Percentiles rank a stretch among this genome's conserved stretches.
Evolutionary conservation across 805 yeast species (phyloP).

Genomic region (Ascoidea tarda): DNA sequence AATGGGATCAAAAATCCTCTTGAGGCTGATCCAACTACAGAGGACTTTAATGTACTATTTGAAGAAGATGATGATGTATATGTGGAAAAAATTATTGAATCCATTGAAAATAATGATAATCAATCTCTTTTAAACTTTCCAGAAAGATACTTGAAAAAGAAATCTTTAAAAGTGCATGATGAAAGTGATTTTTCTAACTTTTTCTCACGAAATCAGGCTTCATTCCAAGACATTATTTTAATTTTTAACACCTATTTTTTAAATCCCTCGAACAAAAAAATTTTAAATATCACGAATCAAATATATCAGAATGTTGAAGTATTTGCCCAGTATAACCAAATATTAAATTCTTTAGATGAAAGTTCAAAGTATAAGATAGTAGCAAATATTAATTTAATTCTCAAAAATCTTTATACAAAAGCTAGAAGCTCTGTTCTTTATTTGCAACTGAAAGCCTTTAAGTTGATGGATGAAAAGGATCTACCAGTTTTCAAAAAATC

Average conservation of each 20-base stretch:
- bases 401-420: slow-evolving; percentile 22
- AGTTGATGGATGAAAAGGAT: slow-evolving; percentile 35
- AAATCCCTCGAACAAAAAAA: slow-evolving; percentile 7
- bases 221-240: slow-evolving; percentile 30
- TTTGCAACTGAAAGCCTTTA: slow-evolving; percentile 39
- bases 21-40: slow-evolving; percentile 31
- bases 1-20: slow-evolving; percentile 63
- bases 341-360: no score
- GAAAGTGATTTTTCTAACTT: not conserved
- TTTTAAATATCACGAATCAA: slow-evolving; percentile 17
- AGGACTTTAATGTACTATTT: slow-evolving; percentile 15
- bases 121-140: slow-evolving; percentile 7
- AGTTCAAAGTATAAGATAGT: no score
- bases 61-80: slow-evolving; percentile 14
- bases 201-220: not conserved
- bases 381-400: no score
- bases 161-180: not conserved
- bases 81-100: slow-evolving; percentile 8
- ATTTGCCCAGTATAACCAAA: slow-evolving; percentile 16
- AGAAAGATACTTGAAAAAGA: slow-evolving; percentile 1
- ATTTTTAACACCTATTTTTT: slow-evolving; percentile 31
- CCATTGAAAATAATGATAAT: slow-evolving; percentile 13
- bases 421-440: slow-evolving; percentile 49
- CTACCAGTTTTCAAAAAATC: slow-evolving; percentile 50
- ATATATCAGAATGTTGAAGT: slow-evolving; percentile 21